phyloP scores from a whole-genome alignment of 1,284 basidiomycete species.

The Farysia itapuensis region DNA sequence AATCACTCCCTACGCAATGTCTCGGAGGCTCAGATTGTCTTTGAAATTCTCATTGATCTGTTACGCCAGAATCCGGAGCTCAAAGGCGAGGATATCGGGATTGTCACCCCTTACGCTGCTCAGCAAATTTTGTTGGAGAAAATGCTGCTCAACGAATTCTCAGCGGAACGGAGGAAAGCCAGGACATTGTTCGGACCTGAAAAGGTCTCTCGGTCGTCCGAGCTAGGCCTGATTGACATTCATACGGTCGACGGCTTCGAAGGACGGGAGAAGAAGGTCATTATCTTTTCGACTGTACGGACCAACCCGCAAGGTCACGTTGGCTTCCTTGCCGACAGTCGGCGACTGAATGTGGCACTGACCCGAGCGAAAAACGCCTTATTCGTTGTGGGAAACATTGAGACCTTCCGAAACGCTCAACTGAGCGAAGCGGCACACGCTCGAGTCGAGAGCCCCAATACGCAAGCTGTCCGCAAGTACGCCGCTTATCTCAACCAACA shows the following conservation, averaged over 20 bases:
- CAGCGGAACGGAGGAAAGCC: conserved; percentile 12
- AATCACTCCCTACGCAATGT: conserved; percentile 46
- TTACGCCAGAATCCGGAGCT: conserved; percentile 41
- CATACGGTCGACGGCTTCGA: conserved; percentile 93
- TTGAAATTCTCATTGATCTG: conserved; percentile 57
- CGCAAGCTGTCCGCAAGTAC: conserved; percentile 21
- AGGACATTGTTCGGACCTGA: neutral
- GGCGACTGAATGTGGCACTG: conserved; percentile 93
- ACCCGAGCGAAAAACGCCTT: conserved; percentile 88
- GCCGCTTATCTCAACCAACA: conserved; percentile 27
- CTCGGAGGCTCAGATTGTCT: conserved; percentile 40
- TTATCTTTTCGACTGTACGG: conserved; percentile 88
- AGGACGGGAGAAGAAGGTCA: conserved; percentile 92
- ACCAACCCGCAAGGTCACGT: conserved; percentile 71
- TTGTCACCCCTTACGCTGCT: conserved; percentile 55
- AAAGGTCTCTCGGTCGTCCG: conserved; percentile 6
- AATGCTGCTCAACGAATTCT: conserved; percentile 38
- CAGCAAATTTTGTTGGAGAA: conserved; percentile 46
- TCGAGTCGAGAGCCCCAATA: conserved; percentile 29
- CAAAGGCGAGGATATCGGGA: conserved; percentile 47
- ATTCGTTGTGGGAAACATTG: conserved; percentile 80
- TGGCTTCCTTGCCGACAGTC: conserved; percentile 89
- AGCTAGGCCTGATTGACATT: conserved; percentile 71
- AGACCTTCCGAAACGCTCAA: conserved; percentile 65
- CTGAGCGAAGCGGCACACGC: conserved; percentile 37